Percentiles rank a stretch among this genome's conserved stretches.
These are phyloP conservation scores for Candida nonsorbophila DNA, from an alignment of 805 yeast species.

Conservation along the genomic window DNA sequence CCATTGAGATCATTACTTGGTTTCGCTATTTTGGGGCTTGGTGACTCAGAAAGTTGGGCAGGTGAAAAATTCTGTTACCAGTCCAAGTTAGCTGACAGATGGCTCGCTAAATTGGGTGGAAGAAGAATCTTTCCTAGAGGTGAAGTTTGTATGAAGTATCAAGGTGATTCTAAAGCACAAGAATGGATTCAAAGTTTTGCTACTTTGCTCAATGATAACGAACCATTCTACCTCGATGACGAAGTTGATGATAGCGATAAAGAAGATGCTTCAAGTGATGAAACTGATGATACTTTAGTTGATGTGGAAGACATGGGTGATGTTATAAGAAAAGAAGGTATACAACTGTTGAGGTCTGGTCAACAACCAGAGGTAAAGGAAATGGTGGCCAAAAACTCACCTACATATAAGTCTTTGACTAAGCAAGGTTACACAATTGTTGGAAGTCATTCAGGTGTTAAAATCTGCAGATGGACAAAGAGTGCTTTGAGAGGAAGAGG, in stretches of 20 bases:
- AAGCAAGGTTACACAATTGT: constrained; percentile 92
- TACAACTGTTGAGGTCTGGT: constrained; percentile 6
- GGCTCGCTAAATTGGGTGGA: constrained; percentile 80
- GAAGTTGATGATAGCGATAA: constrained; percentile 52
- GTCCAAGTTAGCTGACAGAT: constrained; percentile 66
- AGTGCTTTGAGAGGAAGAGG: constrained; percentile 92
- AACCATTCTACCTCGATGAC: constrained; percentile 57
- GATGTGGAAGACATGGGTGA: constrained; percentile 90
- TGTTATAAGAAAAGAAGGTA: constrained; percentile 38
- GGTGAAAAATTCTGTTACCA: constrained; percentile 83
- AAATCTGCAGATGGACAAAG: constrained; percentile 94
- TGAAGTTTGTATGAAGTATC: constrained; percentile 71
- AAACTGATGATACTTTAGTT: constrained; percentile 43
- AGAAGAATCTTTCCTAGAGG: constrained; percentile 82
- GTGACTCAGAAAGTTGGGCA: constrained; percentile 79
- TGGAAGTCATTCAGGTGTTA: constrained; percentile 93
- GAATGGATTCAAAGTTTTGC: constrained; percentile 66
- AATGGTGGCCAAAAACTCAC: constrained; percentile 88
- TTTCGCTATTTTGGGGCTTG: constrained; percentile 80
- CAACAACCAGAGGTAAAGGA: constrained; percentile 41
- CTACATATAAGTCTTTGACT: constrained; percentile 81
- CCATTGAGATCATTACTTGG: constrained; percentile 71
- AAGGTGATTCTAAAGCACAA: constrained; percentile 51
- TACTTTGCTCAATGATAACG: constrained; percentile 62
- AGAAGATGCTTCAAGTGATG: constrained; percentile 29